Evolutionary conservation across 2,329 filamentous ascomycete genomes (phyloP).

Genomic region (Leptographium wingfieldii): DNA sequence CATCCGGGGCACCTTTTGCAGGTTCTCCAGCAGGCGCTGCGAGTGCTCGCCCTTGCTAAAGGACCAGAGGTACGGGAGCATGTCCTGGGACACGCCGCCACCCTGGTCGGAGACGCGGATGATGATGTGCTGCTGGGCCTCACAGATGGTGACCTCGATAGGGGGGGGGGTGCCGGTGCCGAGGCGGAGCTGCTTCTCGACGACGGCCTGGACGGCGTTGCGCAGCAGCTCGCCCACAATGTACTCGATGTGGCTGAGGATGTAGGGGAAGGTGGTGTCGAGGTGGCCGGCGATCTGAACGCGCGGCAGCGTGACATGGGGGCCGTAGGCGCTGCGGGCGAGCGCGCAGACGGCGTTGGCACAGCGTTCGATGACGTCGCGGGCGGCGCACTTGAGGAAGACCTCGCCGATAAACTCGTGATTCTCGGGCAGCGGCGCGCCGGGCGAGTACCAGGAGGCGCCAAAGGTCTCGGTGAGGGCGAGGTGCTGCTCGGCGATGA

Average conservation of each 20-base stretch:
- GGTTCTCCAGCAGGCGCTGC: slow-evolving; percentile 66
- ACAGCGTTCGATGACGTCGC: slow-evolving; percentile 77
- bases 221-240: slow-evolving; percentile 90
- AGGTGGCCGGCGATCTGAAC: slow-evolving; percentile 77
- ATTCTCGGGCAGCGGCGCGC: slow-evolving; percentile 51
- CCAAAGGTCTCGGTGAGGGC: slow-evolving; percentile 91
- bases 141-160: slow-evolving; percentile 89
- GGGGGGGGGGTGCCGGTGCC: slow-evolving; percentile 45
- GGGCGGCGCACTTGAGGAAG: slow-evolving; percentile 83
- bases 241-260: slow-evolving; percentile 90
- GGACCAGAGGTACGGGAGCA: slow-evolving; percentile 86
- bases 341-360: slow-evolving; percentile 64
- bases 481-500: slow-evolving; percentile 95
- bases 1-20: slow-evolving; percentile 78
- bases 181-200: slow-evolving; percentile 52
- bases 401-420: slow-evolving; percentile 91
- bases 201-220: slow-evolving; percentile 86
- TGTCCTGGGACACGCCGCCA: slow-evolving; percentile 75
- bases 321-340: slow-evolving; percentile 61
- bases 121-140: slow-evolving; percentile 88
- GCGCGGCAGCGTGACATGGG: slow-evolving; percentile 59
- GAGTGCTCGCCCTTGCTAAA: slow-evolving; percentile 87
- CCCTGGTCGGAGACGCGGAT: slow-evolving; percentile 93
- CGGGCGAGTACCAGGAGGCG: slow-evolving; percentile 77
- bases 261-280: slow-evolving; percentile 88